These are phyloP conservation scores for Aeschynomene evenia DNA, from an alignment of 306 rosid genomes.

Conservation along the genomic window DNA sequence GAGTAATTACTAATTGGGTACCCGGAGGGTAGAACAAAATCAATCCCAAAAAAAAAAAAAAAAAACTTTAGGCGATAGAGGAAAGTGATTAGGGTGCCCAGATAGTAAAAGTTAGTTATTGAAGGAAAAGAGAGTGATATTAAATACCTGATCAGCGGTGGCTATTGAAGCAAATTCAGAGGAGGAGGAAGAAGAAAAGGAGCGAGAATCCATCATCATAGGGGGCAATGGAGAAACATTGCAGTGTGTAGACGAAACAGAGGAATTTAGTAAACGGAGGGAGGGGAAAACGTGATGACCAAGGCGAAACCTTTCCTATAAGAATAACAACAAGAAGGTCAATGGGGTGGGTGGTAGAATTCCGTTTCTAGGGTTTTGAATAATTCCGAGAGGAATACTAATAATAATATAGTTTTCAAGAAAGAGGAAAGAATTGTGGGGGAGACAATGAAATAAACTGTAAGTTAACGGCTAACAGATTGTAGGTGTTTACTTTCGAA, in stretches of 20 bases:
- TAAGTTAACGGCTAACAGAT: constrained; percentile 28
- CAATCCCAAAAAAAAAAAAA: neutral
- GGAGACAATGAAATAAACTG: constrained; percentile 8
- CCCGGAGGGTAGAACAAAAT: neutral
- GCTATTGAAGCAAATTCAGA: constrained; percentile 55
- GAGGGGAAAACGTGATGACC: constrained; percentile 13
- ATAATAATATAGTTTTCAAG: neutral
- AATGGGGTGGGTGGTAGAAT: constrained; percentile 5
- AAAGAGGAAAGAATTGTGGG: constrained; percentile 2
- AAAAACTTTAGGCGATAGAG: neutral
- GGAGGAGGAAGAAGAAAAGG: constrained; percentile 62
- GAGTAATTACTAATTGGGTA: neutral
- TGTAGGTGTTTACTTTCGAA: too few relatives aligned
- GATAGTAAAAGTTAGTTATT: neutral
- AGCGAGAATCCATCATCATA: constrained; percentile 63
- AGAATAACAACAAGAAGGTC: constrained; percentile 11
- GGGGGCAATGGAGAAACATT: constrained; percentile 39
- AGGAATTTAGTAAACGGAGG: constrained; percentile 19
- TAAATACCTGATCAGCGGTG: constrained; percentile 57
- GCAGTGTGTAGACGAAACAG: neutral
- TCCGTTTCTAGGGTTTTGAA: constrained; percentile 16
- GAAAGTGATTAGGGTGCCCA: neutral
- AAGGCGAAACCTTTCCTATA: constrained; percentile 21
- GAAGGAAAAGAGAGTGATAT: neutral
- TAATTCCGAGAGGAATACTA: neutral